Evolutionary conservation across 2,329 filamentous ascomycete genomes (phyloP).

Genomic region (Fusarium haematococcum): DNA sequence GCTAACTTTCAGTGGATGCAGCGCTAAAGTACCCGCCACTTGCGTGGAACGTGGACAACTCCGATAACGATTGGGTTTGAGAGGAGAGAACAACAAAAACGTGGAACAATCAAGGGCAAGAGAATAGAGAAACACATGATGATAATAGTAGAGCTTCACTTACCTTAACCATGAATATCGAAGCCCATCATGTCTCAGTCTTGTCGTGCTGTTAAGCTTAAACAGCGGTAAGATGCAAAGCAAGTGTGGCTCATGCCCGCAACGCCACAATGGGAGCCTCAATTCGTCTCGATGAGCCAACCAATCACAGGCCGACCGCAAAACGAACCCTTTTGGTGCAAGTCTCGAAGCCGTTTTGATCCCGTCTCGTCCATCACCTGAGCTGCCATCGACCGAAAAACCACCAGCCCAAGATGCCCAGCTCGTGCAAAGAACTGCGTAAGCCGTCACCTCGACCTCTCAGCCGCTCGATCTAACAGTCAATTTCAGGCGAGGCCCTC

Average conservation of each 20-base stretch:
- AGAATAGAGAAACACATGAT: neutral
- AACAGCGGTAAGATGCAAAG: neutral
- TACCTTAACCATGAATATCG: neutral
- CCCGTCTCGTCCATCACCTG: slow-evolving; percentile 25
- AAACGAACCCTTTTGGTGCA: slow-evolving; percentile 16
- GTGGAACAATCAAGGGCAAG: neutral
- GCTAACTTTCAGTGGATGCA: slow-evolving; percentile 11
- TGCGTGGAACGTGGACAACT: neutral
- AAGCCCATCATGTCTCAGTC: neutral
- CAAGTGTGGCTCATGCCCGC: slow-evolving; percentile 6
- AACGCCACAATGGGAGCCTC: slow-evolving; percentile 6
- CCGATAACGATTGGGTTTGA: neutral
- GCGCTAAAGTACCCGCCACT: slow-evolving; percentile 10
- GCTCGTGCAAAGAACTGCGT: slow-evolving; percentile 98
- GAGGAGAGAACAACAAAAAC: neutral
- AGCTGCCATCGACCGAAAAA: slow-evolving; percentile 33
- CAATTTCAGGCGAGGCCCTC: slow-evolving; percentile 80
- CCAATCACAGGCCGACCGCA: slow-evolving; percentile 47
- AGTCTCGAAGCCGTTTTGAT: slow-evolving; percentile 25
- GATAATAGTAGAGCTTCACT: neutral
- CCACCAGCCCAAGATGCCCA: slow-evolving; percentile 75
- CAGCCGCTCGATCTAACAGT: neutral
- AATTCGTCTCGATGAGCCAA: neutral
- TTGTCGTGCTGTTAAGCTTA: neutral
- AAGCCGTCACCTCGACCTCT: slow-evolving; percentile 54